Conservation (phyloP, 495 filamentous ascomycete genomes). For the Durotheca rogersii region DNA sequence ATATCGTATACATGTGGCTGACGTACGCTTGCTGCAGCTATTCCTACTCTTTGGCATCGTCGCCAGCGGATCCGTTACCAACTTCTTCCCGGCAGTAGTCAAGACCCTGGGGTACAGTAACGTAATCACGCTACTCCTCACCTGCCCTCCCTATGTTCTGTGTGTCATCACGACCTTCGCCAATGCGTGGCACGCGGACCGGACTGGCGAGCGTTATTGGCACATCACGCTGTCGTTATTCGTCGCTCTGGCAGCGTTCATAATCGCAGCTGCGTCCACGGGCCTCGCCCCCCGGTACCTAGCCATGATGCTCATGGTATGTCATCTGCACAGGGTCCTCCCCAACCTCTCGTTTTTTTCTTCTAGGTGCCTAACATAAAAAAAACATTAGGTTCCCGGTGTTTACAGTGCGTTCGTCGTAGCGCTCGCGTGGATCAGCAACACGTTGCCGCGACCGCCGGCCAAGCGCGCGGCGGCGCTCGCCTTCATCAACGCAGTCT, state of each 20-base stretch:
- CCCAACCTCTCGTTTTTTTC: too few species aligned
- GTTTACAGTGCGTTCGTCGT: constrained; percentile 72
- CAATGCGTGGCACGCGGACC: constrained; percentile 79
- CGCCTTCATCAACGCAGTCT: constrained; percentile 78
- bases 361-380: not conserved
- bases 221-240: constrained; percentile 70
- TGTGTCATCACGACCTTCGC: constrained; percentile 67
- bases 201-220: constrained; percentile 75
- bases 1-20: too few species aligned
- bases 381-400: constrained; percentile 49
- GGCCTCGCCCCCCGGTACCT: constrained; percentile 67
- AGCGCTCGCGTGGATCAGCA: constrained; percentile 74
- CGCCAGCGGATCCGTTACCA: constrained; percentile 71
- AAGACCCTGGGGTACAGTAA: constrained; percentile 58
- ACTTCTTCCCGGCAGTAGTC: constrained; percentile 88
- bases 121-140: constrained; percentile 71
- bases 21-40: too few species aligned
- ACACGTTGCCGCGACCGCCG: constrained; percentile 77
- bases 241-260: constrained; percentile 70
- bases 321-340: too few species aligned
- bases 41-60: constrained; percentile 71
- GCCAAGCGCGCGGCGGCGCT: constrained; percentile 81
- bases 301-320: constrained; percentile 80
- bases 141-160: constrained; percentile 73
- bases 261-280: constrained; percentile 71